Conservation (phyloP, 371 early-diverging fungal genomes). For the Zychaea mexicana region DNA sequence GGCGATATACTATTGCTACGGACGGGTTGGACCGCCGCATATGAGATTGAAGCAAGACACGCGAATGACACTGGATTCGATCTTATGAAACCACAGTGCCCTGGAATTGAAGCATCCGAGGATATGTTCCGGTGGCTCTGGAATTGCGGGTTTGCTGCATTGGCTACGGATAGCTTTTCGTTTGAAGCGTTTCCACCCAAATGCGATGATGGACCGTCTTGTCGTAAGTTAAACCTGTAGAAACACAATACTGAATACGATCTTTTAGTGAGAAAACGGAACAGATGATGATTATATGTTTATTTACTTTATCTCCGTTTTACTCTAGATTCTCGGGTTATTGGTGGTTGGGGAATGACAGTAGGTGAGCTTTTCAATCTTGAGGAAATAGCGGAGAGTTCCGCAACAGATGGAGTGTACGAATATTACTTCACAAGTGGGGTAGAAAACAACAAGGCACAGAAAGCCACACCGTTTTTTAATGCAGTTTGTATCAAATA, state of each 20-base stretch:
- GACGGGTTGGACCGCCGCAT: constrained; percentile 38
- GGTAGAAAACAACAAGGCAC: too few species aligned
- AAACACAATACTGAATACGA: too few species aligned
- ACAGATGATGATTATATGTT: too few species aligned
- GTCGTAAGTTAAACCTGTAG: constrained; percentile 38
- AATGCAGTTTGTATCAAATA: too few species aligned
- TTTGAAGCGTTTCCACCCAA: constrained; percentile 43
- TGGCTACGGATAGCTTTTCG: constrained; percentile 32
- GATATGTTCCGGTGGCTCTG: constrained; percentile 46
- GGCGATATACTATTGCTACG: constrained; percentile 51
- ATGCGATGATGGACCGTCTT: constrained; percentile 10
- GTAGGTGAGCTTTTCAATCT: constrained; percentile 42
- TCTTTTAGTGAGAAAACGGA: too few species aligned
- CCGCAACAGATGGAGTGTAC: constrained; percentile 30
- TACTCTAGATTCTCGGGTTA: constrained; percentile 24
- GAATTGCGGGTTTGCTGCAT: constrained; percentile 47
- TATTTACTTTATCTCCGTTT: not conserved
- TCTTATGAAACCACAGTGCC: constrained; percentile 14
- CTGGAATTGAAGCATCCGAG: constrained; percentile 40
- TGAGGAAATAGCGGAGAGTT: constrained; percentile 37
- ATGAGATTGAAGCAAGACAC: too few species aligned
- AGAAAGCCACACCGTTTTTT: too few species aligned
- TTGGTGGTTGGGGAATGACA: constrained; percentile 43
- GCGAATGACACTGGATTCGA: constrained; percentile 4
- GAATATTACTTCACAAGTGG: constrained; percentile 34